Evolutionary conservation across 257 asterid genomes (phyloP).

Genomic region (Datura wrightii): DNA sequence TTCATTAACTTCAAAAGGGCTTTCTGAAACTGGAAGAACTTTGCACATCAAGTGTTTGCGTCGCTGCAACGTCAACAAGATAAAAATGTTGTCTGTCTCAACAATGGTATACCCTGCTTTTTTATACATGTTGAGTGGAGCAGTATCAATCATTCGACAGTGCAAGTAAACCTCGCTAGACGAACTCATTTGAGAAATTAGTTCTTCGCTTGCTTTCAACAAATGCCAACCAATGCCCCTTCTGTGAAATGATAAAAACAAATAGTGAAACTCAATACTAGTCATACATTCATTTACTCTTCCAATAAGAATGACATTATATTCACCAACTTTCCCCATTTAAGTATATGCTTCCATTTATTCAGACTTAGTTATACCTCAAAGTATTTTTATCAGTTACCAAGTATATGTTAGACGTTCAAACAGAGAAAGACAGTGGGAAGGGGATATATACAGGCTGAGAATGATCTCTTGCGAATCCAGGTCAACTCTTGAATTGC

Average conservation of each 20-base stretch:
- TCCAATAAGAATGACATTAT: not conserved
- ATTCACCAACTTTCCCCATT: slow-evolving; percentile 10
- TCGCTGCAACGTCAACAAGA: slow-evolving; percentile 79
- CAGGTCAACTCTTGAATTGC: not conserved
- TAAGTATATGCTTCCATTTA: not conserved
- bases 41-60: slow-evolving; percentile 93
- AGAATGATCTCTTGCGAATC: not conserved
- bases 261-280: slow-evolving; percentile 11
- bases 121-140: slow-evolving; percentile 80
- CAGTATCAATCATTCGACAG: slow-evolving; percentile 87
- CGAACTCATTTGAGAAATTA: slow-evolving; percentile 73
- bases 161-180: slow-evolving; percentile 80
- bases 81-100: slow-evolving; percentile 79
- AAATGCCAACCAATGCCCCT: slow-evolving; percentile 96
- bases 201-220: slow-evolving; percentile 84
- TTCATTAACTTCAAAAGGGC: slow-evolving; percentile 48
- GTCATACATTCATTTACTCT: not conserved
- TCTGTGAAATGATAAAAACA: slow-evolving; percentile 50
- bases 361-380: not conserved
- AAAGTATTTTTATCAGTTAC: not conserved
- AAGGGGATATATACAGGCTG: not conserved
- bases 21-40: slow-evolving; percentile 57
- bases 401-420: not conserved
- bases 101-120: slow-evolving; percentile 77
- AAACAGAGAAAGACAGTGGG: not conserved